These are phyloP conservation scores for Naegleria gruberi DNA, from an alignment of 208 protist genomes.

Conservation along the genomic window DNA sequence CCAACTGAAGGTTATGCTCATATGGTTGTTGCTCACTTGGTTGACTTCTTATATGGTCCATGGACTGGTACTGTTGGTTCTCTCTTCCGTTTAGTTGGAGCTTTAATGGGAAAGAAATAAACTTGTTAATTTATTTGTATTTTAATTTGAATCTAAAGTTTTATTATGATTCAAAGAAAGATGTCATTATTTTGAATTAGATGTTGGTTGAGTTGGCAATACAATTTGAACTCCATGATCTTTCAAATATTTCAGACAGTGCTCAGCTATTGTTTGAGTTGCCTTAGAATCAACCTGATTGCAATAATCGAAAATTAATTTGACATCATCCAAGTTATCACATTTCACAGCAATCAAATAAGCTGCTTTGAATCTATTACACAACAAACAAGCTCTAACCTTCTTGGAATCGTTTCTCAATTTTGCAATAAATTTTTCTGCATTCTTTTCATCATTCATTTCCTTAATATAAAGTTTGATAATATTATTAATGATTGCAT, in stretches of 20 bases:
- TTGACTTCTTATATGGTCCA: slow-evolving; percentile 10
- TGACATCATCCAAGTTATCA: not conserved
- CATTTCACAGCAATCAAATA: not conserved
- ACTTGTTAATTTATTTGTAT: not conserved
- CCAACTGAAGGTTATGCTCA: not conserved
- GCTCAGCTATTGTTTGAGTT: not conserved
- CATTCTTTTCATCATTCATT: not conserved
- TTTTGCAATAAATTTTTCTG: slow-evolving; percentile 1
- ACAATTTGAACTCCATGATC: not conserved
- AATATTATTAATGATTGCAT: not conserved
- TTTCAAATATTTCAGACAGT: not conserved
- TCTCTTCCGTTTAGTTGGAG: not conserved
- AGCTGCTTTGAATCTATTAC: slow-evolving; percentile 1
- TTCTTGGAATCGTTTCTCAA: not conserved
- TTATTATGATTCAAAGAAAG: no score
- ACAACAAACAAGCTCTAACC: not conserved
- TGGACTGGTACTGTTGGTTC: not conserved
- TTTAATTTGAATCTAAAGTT: not conserved
- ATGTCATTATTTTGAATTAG: no score
- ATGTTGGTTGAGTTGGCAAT: not conserved
- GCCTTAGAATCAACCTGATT: not conserved
- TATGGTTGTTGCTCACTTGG: not conserved
- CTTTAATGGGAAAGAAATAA: not conserved
- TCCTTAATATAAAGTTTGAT: not conserved
- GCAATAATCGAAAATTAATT: not conserved